phyloP scores from a whole-genome alignment of 768 basidiomycete genomes.

The Termitomyces bulborhizus region DNA sequence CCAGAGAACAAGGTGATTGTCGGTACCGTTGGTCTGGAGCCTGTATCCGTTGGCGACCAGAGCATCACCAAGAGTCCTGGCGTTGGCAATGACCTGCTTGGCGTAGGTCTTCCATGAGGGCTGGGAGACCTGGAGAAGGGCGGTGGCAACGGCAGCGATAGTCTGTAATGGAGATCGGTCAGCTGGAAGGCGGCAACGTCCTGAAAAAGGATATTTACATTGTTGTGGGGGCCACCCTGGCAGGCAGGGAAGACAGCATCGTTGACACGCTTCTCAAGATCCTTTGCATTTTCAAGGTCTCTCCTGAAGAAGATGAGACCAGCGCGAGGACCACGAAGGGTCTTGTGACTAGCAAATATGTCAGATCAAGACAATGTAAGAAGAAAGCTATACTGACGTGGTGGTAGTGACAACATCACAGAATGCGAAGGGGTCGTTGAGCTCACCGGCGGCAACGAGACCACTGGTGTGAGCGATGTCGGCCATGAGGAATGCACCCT shows the following conservation, averaged over 20 bases:
- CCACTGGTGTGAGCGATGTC: conserved; percentile 99
- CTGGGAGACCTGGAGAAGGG: conserved; percentile 85
- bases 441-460: conserved; percentile 86
- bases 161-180: conserved; percentile 40
- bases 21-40: conserved; percentile 94
- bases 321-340: conserved; percentile 95
- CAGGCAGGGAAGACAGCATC: conserved; percentile 99
- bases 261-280: conserved; percentile 95
- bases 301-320: conserved; percentile 98
- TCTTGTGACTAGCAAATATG: conserved; percentile 73
- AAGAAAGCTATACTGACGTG: conserved; percentile 51
- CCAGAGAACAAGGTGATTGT: conserved; percentile 98
- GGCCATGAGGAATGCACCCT: conserved; percentile 90
- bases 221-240: conserved; percentile 99
- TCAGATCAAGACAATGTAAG: neutral
- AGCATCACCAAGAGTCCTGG: conserved; percentile 63
- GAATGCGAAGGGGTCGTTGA: conserved; percentile 88
- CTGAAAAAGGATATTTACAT: conserved; percentile 43
- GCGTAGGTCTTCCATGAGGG: conserved; percentile 91
- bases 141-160: conserved; percentile 91
- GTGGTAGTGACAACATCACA: conserved; percentile 99
- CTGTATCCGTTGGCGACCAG: conserved; percentile 84
- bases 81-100: conserved; percentile 90
- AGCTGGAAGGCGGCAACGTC: neutral
- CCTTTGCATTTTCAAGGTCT: conserved; percentile 72